Evolutionary conservation across 495 filamentous ascomycete species (phyloP).

Genomic region (Wilcoxina mikolae): DNA sequence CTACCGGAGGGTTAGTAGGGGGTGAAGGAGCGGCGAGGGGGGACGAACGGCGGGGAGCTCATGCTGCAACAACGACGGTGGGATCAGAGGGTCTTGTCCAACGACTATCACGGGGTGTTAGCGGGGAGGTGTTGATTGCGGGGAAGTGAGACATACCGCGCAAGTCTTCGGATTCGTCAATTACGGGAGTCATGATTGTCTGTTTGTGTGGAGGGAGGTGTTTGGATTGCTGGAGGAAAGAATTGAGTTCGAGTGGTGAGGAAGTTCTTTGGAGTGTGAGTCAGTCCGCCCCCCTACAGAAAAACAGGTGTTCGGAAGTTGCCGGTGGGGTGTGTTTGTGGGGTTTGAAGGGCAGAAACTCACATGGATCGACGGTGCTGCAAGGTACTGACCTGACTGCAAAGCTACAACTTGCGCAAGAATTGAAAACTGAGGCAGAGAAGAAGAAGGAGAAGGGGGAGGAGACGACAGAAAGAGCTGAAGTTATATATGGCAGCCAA

Average conservation of each 20-base stretch:
- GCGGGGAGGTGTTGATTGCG: neutral
- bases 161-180: constrained; percentile 22
- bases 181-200: constrained; percentile 17
- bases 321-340: no score
- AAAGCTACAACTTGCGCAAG: no score
- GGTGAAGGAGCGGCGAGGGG: constrained; percentile 21
- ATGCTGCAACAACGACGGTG: constrained; percentile 69
- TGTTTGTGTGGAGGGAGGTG: neutral
- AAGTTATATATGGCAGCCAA: neutral
- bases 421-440: neutral
- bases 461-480: neutral
- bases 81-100: constrained; percentile 88
- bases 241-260: neutral
- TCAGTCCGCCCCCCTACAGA: neutral
- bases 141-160: constrained; percentile 15
- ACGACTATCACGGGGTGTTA: constrained; percentile 45
- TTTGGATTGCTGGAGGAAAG: neutral
- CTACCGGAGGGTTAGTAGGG: constrained; percentile 24
- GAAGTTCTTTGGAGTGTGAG: neutral
- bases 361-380: no score
- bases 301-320: neutral
- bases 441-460: neutral
- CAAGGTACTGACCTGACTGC: neutral
- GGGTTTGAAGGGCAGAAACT: no score
- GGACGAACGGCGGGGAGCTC: constrained; percentile 69